Conservation (phyloP, 2,329 filamentous ascomycete species). For the Periconia sp. region DNA sequence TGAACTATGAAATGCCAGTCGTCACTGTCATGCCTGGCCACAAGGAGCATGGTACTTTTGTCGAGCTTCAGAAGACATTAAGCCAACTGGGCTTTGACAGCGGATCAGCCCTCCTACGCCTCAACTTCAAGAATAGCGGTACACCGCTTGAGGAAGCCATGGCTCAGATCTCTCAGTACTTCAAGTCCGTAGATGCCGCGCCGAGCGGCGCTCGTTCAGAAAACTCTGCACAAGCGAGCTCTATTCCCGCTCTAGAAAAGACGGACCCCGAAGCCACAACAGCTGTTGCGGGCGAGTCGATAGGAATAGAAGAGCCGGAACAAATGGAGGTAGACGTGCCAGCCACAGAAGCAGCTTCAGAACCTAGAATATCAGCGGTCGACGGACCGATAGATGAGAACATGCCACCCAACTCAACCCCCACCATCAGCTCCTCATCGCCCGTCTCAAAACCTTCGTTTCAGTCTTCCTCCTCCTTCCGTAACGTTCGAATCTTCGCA, state of each 20-base stretch:
- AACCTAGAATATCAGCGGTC: constrained; percentile 20
- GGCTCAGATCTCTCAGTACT: constrained; percentile 78
- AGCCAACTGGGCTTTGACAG: constrained; percentile 86
- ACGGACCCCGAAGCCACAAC: constrained; percentile 32
- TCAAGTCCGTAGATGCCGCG: constrained; percentile 56
- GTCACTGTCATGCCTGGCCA: constrained; percentile 76
- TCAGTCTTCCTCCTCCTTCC: constrained; percentile 18
- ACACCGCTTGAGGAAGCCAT: constrained; percentile 85
- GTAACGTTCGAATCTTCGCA: constrained; percentile 74
- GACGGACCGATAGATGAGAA: constrained; percentile 25
- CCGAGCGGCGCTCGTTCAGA: constrained; percentile 33
- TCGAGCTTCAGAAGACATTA: constrained; percentile 86
- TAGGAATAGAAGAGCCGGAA: constrained; percentile 28
- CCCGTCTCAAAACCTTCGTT: constrained; percentile 17
- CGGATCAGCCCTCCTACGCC: constrained; percentile 77
- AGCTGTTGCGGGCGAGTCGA: constrained; percentile 30
- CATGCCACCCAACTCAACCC: constrained; percentile 22
- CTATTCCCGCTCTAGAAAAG: constrained; percentile 25
- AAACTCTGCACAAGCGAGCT: constrained; percentile 32
- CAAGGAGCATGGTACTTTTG: constrained; percentile 76
- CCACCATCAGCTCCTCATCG: constrained; percentile 21
- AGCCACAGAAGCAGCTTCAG: constrained; percentile 12
- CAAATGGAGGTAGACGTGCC: constrained; percentile 39
- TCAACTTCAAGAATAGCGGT: constrained; percentile 78
- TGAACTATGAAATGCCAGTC: constrained; percentile 88